Evolutionary conservation across 2,329 filamentous ascomycete species (phyloP).

Genomic region (Cryphonectria radicalis): DNA sequence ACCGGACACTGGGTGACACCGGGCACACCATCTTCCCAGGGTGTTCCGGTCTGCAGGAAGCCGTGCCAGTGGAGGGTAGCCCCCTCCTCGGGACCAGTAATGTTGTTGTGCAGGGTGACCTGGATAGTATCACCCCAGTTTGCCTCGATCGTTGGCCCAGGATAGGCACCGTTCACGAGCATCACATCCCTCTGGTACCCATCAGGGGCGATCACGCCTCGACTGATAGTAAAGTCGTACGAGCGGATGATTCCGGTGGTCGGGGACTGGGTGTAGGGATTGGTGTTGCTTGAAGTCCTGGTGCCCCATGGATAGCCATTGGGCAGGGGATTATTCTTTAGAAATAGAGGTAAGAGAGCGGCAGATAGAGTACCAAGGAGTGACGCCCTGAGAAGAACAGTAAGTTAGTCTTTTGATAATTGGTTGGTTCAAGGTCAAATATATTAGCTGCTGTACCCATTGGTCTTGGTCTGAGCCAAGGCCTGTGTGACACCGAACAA

Average conservation of each 20-base stretch:
- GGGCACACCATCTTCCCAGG: slow-evolving; percentile 58
- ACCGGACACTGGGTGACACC: slow-evolving; percentile 68
- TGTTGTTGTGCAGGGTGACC: slow-evolving; percentile 72
- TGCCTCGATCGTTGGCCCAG: slow-evolving; percentile 68
- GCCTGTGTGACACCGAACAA: slow-evolving; percentile 33
- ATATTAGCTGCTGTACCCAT: slow-evolving; percentile 40
- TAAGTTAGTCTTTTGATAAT: neutral
- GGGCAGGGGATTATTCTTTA: slow-evolving; percentile 54
- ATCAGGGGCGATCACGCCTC: slow-evolving; percentile 57
- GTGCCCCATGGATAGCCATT: slow-evolving; percentile 58
- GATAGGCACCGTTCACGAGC: slow-evolving; percentile 67
- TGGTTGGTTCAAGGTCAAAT: neutral
- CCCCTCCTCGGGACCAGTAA: slow-evolving; percentile 55
- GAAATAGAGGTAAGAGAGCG: slow-evolving; percentile 46
- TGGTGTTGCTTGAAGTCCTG: slow-evolving; percentile 46
- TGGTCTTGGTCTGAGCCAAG: slow-evolving; percentile 43
- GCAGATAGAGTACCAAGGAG: slow-evolving; percentile 45
- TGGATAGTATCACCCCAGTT: slow-evolving; percentile 67
- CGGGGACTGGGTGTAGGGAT: slow-evolving; percentile 55
- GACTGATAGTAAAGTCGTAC: slow-evolving; percentile 58
- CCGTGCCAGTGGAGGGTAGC: slow-evolving; percentile 59
- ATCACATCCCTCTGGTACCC: slow-evolving; percentile 59
- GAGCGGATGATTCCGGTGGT: slow-evolving; percentile 58
- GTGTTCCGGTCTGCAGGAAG: slow-evolving; percentile 52
- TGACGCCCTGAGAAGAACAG: slow-evolving; percentile 41